Evolutionary conservation across 108 stramenopile genomes (phyloP).

Genomic region (Discostella stelligeroides): DNA sequence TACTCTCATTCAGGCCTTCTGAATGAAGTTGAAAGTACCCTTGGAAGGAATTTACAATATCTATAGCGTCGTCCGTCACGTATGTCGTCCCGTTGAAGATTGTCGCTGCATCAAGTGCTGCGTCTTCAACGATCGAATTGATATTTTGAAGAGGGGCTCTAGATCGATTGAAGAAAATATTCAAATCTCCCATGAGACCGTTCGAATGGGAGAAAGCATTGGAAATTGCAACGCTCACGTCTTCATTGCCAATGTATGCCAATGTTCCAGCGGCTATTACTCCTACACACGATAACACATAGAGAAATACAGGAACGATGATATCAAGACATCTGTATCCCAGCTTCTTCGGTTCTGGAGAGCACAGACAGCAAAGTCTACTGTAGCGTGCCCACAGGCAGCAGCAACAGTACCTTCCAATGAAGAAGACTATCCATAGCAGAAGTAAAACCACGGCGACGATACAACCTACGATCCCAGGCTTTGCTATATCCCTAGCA

Average conservation of each 20-base stretch:
- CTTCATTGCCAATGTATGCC: constrained; percentile 52
- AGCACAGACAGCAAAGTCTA: constrained; percentile 44
- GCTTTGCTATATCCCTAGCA: constrained; percentile 20
- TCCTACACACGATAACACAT: constrained; percentile 24
- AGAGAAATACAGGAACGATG: constrained; percentile 39
- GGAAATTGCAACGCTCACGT: constrained; percentile 43
- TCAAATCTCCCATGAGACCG: constrained; percentile 42
- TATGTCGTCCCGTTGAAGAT: constrained; percentile 53
- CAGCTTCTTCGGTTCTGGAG: constrained; percentile 40
- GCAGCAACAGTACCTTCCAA: constrained; percentile 51
- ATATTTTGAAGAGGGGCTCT: constrained; percentile 47
- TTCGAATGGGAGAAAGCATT: constrained; percentile 41
- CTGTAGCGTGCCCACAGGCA: constrained; percentile 45
- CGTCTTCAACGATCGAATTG: constrained; percentile 32
- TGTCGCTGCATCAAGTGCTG: constrained; percentile 41
- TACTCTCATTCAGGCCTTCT: constrained; percentile 30
- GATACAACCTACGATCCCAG: constrained; percentile 19
- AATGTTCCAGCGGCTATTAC: constrained; percentile 24
- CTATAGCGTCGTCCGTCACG: constrained; percentile 34
- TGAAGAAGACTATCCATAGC: constrained; percentile 44
- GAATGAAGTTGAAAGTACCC: constrained; percentile 38
- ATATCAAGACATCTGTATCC: constrained; percentile 41
- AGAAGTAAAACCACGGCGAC: constrained; percentile 37
- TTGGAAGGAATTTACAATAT: constrained; percentile 43
- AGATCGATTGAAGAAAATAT: constrained; percentile 35